A percentile compares a stretch with the other conserved stretches of the same genome.
phyloP scores from a whole-genome alignment of 176 grass and related monocot genomes.

The Eremochloa ophiuroides region DNA sequence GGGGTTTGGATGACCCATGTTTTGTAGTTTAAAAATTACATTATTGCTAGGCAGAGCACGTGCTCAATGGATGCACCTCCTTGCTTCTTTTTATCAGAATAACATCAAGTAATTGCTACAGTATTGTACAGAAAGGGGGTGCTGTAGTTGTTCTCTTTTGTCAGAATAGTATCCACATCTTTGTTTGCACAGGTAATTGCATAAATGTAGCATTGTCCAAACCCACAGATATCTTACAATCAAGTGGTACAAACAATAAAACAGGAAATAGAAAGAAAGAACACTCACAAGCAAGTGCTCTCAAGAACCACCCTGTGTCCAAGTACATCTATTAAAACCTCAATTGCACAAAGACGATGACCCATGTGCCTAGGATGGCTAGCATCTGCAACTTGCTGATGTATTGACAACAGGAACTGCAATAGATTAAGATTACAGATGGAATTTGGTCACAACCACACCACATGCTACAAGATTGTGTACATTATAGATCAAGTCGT shows the following conservation, averaged over 20 bases:
- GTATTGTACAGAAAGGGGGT: neutral
- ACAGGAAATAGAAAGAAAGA: conserved; percentile 22
- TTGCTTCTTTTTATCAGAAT: neutral
- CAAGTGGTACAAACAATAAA: conserved; percentile 8
- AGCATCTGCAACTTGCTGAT: conserved; percentile 82
- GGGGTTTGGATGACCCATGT: neutral
- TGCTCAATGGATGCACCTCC: neutral
- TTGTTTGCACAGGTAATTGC: neutral
- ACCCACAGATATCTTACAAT: neutral
- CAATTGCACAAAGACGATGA: conserved; percentile 68
- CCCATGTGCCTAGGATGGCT: conserved; percentile 71
- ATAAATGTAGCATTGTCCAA: neutral
- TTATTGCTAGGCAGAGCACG: neutral
- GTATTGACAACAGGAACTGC: conserved; percentile 88
- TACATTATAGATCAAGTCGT: conserved; percentile 5
- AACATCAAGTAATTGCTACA: neutral
- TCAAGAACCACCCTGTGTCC: conserved; percentile 70
- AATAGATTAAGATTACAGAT: conserved; percentile 10
- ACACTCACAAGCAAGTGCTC: conserved; percentile 87
- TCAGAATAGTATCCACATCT: neutral
- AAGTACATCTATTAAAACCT: conserved; percentile 78
- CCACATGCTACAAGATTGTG: neutral
- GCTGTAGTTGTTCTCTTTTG: neutral
- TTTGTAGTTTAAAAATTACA: neutral
- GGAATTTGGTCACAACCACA: conserved; percentile 17